Evolutionary conservation across 2,329 filamentous ascomycete genomes (phyloP).

Genomic region (Cryphonectria radicalis): DNA sequence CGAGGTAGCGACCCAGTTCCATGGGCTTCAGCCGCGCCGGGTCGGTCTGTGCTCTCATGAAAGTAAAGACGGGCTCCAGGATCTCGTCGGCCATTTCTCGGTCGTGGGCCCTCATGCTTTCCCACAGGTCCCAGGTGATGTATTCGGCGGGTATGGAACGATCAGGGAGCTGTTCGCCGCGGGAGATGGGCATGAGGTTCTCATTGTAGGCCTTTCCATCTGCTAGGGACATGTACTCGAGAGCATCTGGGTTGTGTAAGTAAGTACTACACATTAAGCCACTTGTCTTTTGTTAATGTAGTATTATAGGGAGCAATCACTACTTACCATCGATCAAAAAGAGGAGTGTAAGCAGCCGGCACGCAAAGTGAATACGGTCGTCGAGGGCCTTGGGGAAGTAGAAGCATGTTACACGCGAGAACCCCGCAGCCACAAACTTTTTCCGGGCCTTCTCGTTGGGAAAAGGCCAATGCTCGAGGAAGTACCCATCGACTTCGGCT

Average conservation of each 20-base stretch:
- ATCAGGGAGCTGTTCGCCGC: constrained; percentile 40
- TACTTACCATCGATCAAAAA: constrained; percentile 49
- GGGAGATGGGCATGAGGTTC: constrained; percentile 41
- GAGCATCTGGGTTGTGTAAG: constrained; percentile 38
- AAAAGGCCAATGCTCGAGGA: constrained; percentile 45
- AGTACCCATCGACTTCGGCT: constrained; percentile 43
- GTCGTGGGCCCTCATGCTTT: constrained; percentile 44
- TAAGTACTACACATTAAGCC: too few species aligned
- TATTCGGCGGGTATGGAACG: constrained; percentile 40
- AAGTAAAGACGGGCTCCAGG: constrained; percentile 43
- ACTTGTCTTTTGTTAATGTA: too few species aligned
- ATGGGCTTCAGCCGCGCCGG: constrained; percentile 34
- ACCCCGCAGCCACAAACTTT: constrained; percentile 42
- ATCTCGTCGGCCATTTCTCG: constrained; percentile 42
- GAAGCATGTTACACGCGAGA: constrained; percentile 43
- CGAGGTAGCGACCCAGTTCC: constrained; percentile 40
- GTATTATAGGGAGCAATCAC: too few species aligned
- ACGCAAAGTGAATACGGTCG: constrained; percentile 45
- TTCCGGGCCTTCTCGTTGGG: constrained; percentile 35
- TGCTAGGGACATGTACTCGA: constrained; percentile 47
- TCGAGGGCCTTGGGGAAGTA: constrained; percentile 44
- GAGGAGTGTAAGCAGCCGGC: constrained; percentile 44
- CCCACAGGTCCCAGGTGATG: constrained; percentile 47
- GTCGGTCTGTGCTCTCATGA: constrained; percentile 48
- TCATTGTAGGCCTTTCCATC: constrained; percentile 45